Conservation (phyloP, 1,284 basidiomycete genomes). For the Stygiomarasmius scandens region DNA sequence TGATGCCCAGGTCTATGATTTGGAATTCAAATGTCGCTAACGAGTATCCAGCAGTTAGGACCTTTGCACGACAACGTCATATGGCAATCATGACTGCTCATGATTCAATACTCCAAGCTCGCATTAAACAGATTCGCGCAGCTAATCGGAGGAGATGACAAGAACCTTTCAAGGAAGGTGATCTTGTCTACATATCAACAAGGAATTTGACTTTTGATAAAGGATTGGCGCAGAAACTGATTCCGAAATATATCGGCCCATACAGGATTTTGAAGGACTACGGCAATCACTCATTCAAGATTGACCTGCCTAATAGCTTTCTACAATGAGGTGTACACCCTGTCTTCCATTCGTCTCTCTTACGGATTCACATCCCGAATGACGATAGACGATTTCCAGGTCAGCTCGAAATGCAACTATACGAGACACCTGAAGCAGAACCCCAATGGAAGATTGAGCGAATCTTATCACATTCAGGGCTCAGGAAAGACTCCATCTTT, state of each 20-base stretch:
- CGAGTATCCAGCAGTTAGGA: conserved; percentile 25
- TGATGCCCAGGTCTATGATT: conserved; percentile 27
- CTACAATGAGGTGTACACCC: conserved; percentile 27
- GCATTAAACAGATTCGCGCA: conserved; percentile 28
- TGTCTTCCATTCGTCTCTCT: conserved; percentile 26
- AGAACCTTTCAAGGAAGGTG: conserved; percentile 21
- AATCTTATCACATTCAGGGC: conserved; percentile 24
- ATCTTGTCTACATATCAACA: conserved; percentile 33
- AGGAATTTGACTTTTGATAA: conserved; percentile 31
- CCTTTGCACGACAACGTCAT: conserved; percentile 21
- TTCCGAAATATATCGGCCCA: conserved; percentile 35
- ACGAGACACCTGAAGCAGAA: conserved; percentile 12
- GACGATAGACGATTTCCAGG: conserved; percentile 29
- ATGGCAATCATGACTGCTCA: conserved; percentile 24
- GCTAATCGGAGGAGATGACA: conserved; percentile 25
- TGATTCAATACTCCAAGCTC: conserved; percentile 29
- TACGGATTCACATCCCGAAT: conserved; percentile 29
- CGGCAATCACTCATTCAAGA: conserved; percentile 24
- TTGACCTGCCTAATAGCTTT: conserved; percentile 26
- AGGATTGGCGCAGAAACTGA: conserved; percentile 26
- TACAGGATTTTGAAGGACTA: conserved; percentile 27
- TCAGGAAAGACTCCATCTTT: conserved; percentile 20
- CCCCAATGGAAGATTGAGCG: conserved; percentile 23
- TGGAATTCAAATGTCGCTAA: conserved; percentile 20
- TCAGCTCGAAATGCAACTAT: conserved; percentile 11